Evolutionary conservation across 169 alveolate species (phyloP), one percentile per base, ranked within the genome.

Genomic region (Eimeria sp.): DNA sequence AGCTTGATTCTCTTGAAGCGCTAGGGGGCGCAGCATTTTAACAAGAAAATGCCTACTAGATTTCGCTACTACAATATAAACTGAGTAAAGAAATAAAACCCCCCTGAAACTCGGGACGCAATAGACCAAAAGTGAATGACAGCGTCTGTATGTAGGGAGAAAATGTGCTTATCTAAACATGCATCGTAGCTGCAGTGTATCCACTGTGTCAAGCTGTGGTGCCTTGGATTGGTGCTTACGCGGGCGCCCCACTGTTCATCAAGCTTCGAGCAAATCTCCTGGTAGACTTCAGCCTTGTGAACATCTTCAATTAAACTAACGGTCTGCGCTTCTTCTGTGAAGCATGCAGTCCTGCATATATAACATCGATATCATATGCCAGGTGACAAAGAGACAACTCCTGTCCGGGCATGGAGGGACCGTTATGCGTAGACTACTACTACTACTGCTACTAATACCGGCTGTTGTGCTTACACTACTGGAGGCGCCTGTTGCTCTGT

Each of bases 241-340:
- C 60, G 82, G 37, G 52, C 66, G n/a, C 46, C 85, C 96, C 96
- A 94, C 49, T 94, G 71, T 52, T 37, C 25, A n/a, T 54, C 66
- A 40, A 94, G 95, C 89, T 58, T 82, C 62, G 60, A 62, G 30
- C 88, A 64, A 27, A 78, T 68, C 90, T 85, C 95, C 62, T 58
- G 83, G 83, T 94, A 94, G 27, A 94, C 77, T 74, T 94, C 96
- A 25, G 96, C 94, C 60, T 94, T 94, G 80, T 94, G 83, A 46
- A 66, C 56, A 60, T 94, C 96, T 83, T 94, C 96, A 62, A 66
- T 52, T 4, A 94, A 78, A 37, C 93, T 85, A 40, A 71, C 74
- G 13, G 90, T 43, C 62, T 82, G 89, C 27, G 77, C 95, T 30
- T 66, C 82, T 43, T 94, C 95, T 56, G 96, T 83, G 71, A 94